Evolutionary conservation across 2,329 filamentous ascomycete genomes (phyloP).

Genomic region (Aspergillus uvarum): DNA sequence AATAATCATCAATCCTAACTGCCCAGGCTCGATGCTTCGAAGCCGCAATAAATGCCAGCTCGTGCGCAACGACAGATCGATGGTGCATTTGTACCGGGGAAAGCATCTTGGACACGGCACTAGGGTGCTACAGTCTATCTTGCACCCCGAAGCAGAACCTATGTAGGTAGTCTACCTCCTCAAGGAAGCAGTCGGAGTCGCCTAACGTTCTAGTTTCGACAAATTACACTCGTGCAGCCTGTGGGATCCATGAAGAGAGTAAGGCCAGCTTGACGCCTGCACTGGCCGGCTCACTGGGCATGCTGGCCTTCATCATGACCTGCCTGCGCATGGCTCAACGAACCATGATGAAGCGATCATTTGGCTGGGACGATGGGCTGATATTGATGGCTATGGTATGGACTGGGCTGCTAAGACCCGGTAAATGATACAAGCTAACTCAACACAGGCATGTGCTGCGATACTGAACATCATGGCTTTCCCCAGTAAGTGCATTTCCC

Average conservation of each 20-base stretch:
- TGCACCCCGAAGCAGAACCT: constrained; percentile 7
- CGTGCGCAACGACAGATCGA: constrained; percentile 1
- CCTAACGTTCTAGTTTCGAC: constrained; percentile 6
- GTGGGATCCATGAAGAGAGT: constrained; percentile 9
- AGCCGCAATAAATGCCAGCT: neutral
- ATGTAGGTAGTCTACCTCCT: neutral
- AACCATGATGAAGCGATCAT: constrained; percentile 8
- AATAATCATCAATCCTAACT: neutral
- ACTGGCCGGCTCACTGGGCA: constrained; percentile 11
- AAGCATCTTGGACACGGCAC: neutral
- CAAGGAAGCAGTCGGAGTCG: neutral
- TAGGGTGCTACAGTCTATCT: constrained; percentile 9
- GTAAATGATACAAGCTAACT: neutral
- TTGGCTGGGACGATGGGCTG: constrained; percentile 14
- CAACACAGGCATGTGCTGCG: constrained; percentile 3
- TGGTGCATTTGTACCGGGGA: constrained; percentile 5
- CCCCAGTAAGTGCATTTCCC: neutral
- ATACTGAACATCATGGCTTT: constrained; percentile 9
- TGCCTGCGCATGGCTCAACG: constrained; percentile 8
- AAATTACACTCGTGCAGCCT: constrained; percentile 9
- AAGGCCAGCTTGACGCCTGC: constrained; percentile 7
- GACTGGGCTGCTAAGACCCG: neutral
- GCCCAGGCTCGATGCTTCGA: constrained; percentile 3
- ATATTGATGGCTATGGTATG: constrained; percentile 12
- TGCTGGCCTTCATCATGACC: constrained; percentile 14